Evolutionary conservation across 1,284 basidiomycete species (phyloP), one percentile per base, ranked within the genome.

Genomic region (Sphaerobolus stellatus): DNA sequence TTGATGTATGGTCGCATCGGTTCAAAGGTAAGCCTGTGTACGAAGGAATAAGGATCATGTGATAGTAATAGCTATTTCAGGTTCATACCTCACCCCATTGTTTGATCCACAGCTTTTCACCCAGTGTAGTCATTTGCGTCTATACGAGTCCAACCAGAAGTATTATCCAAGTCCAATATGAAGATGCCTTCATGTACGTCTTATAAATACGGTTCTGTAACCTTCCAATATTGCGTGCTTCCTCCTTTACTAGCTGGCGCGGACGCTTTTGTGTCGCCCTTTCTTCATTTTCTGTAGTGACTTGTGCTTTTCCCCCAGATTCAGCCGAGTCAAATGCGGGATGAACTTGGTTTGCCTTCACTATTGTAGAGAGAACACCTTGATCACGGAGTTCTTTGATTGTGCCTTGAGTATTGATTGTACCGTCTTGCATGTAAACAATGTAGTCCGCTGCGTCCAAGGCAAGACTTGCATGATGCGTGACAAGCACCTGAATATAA

Each of bases 201-300:
- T 85, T 83, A 67, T 94, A 94, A 41, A 91, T 85, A 3, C 69
- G 66, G 84, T 86, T 88, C 64, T 90, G 89, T 29, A 94, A 90
- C 50, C 82, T 79, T 2, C 90, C 90, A 1, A 77, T 75, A 40
- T 87, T 84, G 18, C 90, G 73, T 61, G 86, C 83, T 64, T 90
- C 87, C 51, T 85, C 86, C 57, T 83, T 79, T 9, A 88, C 69
- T 5, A 89, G 72, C 62, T 86, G 86, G 51, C 83, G 71, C 0
- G 84, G 79, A 62, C 82, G 81, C 69, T 82, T 83, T 16, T 49
- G 57, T 48, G 67, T 69, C 11, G 59, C 64, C 4, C n/a, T n/a
- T n/a, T n/a, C n/a, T n/a, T n/a, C n/a, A n/a, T n/a, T n/a, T n/a
- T n/a, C n/a, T n/a, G n/a, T n/a, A n/a, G n/a, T n/a, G n/a, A n/a